Percentiles rank a stretch among this genome's conserved stretches.
Evolutionary conservation across 768 basidiomycete species (phyloP).

Genomic region (Brasilioporus rufonigricans): DNA sequence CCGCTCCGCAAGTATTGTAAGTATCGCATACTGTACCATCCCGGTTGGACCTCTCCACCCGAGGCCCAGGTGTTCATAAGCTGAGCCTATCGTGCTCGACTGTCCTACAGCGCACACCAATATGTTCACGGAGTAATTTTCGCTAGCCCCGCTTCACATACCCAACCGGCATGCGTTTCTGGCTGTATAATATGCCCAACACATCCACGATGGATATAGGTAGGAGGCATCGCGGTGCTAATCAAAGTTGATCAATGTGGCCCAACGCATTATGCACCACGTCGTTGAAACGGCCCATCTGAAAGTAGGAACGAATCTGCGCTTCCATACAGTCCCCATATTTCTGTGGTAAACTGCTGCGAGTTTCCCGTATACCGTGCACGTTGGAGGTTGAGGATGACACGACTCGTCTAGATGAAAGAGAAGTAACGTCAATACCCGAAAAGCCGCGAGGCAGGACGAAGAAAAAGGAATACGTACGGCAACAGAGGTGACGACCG

Average conservation of each 20-base stretch:
- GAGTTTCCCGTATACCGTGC: fast-evolving
- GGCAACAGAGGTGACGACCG: slow-evolving; percentile 13
- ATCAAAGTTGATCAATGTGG: neutral
- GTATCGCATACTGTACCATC: neutral
- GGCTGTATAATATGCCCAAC: neutral
- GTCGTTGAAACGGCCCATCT: neutral
- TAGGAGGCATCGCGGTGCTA: neutral
- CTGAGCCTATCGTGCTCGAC: neutral
- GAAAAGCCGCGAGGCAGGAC: no score
- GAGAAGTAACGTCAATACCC: neutral
- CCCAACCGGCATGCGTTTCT: neutral
- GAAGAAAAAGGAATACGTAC: slow-evolving; percentile 5
- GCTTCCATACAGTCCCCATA: slow-evolving; percentile 11
- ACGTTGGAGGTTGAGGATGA: slow-evolving; percentile 21
- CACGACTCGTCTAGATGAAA: slow-evolving; percentile 8
- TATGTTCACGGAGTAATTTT: neutral
- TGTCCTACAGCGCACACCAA: neutral
- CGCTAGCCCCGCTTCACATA: neutral
- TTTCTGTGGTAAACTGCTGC: slow-evolving; percentile 15
- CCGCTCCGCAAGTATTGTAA: neutral
- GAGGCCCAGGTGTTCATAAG: no score
- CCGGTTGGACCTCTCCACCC: neutral
- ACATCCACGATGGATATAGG: neutral
- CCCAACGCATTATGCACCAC: neutral
- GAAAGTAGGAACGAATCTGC: slow-evolving; percentile 16